Base-by-base conservation (phyloP, 306 rosid genomes). In the Bauhinia variegata region DNA sequence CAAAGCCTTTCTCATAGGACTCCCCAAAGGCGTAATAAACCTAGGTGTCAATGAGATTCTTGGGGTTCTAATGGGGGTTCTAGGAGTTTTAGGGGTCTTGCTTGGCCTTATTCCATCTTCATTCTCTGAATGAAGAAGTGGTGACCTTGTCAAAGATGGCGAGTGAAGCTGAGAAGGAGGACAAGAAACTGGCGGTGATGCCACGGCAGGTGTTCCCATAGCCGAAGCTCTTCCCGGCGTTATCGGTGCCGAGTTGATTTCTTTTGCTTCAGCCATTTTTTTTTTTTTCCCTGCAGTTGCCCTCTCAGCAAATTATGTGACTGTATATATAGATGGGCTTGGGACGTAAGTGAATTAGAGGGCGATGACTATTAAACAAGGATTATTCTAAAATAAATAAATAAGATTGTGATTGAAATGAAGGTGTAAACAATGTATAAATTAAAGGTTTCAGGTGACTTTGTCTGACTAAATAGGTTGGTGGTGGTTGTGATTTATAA, bases 91-190 rank as follows among this genome's bases (percentile, higher is more conserved):
- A 0, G 91, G 88, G 0, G 89, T 80, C 78, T 78, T 87, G 48
- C 9, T 74, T 41, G 65, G 74, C 11, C 37, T 46, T 3, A 56
- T 67, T 13, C 30, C 67, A 8, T 68, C 87, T 8, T 48, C 79
- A 28, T 61, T 50, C 37, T 56, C 82, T 30, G 48, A 28, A 0
- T 78, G 79, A 49, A 83, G 87, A 16, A 79, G 82, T 3, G 84
- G 84, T 17, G 87, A 83, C 54, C 87, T 75, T 1, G 87, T 72
- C 0, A 83, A 48, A 17, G 87, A 83, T 0, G 87, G 87, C 5
- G 87, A 83, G 53, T 79, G 87, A 62, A 71, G 52, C 57, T 79
- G 84, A 52, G 92, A 89, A 0, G 96, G 96, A 3, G 96, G 96
- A 68, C 92, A 86, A 1, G 92, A 82, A 18, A 83, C 77, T 0